Conservation (phyloP, 352 stramenopile species). For the Phytophthora hybrid region DNA sequence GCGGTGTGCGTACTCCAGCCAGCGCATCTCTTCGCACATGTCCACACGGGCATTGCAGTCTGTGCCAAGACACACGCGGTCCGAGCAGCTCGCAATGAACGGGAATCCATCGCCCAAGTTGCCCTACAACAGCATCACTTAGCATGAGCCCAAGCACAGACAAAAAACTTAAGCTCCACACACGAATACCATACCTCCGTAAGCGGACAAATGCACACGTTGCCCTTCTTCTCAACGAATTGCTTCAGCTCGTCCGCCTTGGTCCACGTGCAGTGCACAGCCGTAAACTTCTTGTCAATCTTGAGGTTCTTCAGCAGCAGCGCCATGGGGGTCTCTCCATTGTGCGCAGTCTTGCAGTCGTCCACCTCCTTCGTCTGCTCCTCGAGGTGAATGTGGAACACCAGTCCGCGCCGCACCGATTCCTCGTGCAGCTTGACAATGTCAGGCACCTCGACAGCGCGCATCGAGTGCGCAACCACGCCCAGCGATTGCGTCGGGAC, state of each 20-base stretch:
- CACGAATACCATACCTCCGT: slow-evolving; percentile 51
- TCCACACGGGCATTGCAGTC: slow-evolving; percentile 86
- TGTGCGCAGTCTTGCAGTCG: slow-evolving; percentile 70
- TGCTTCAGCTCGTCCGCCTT: slow-evolving; percentile 59
- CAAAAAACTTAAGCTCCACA: background rate
- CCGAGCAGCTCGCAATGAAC: slow-evolving; percentile 68
- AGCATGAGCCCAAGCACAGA: background rate
- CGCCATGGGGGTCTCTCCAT: slow-evolving; percentile 68
- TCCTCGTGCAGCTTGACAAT: slow-evolving; percentile 75
- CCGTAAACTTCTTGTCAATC: slow-evolving; percentile 80
- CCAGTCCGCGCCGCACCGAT: slow-evolving; percentile 64
- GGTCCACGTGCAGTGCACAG: slow-evolving; percentile 83
- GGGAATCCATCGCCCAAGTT: slow-evolving; percentile 80
- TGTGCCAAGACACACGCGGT: slow-evolving; percentile 74
- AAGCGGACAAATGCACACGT: slow-evolving; percentile 80
- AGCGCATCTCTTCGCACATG: slow-evolving; percentile 88
- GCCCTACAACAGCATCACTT: slow-evolving; percentile 38
- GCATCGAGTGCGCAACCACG: slow-evolving; percentile 83
- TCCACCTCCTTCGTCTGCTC: slow-evolving; percentile 81
- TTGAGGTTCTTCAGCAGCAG: slow-evolving; percentile 71
- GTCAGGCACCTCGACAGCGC: slow-evolving; percentile 65
- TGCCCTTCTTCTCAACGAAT: slow-evolving; percentile 68
- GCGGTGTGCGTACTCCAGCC: slow-evolving; percentile 79
- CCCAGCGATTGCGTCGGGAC: slow-evolving; percentile 63
- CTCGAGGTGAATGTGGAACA: slow-evolving; percentile 78